Base-by-base conservation (phyloP, 352 stramenopile genomes). In the Vaucheria bursata region DNA sequence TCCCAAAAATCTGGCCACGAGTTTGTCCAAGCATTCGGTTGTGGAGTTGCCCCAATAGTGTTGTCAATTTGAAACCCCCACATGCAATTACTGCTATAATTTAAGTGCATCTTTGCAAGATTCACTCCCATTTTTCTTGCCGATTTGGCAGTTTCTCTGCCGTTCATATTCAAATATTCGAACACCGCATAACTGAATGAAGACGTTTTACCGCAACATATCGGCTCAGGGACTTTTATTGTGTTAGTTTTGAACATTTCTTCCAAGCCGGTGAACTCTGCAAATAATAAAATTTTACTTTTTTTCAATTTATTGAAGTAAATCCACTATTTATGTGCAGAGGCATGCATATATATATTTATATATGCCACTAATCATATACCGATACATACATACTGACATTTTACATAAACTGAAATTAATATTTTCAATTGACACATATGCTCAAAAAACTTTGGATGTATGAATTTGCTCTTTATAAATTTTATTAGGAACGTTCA, bases 1-100 rank as follows among this genome's bases (percentile, higher is more conserved):
- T 73, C 59, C 39, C 68, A 87, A 59, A 87, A 87, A 18, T 85
- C 75, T n/a, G 68, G 37, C 84, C 84, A 87, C 49, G 79, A 79
- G 32, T 84, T 78, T 50, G 70, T 75, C 85, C 85, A 87, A 38
- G 67, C 77, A 37, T 87, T 87, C 0, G 87, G 87, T 79, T 93
- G 89, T 36, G 72, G 33, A 25, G 77, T 82, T 8, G 77, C 77
- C 32, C 89, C 89, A 79, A 91, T 91, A 0, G 89, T 92, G 80
- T 92, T 93, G 73, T 92, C 87, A 0, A 92, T 83, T 65, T 87
- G 77, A 80, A 91, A 93, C 59, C 89, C 89, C 85, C 90, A 93
- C 53, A 83, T 75, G 8, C 84, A 79, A 8, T 77, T 82, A 25
- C 37, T 59, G 53, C 53, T 84, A n/a, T 68, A 34, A 64, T 40